Evolutionary conservation across 2,329 filamentous ascomycete genomes (phyloP).

Genomic region (Claviceps capensis): DNA sequence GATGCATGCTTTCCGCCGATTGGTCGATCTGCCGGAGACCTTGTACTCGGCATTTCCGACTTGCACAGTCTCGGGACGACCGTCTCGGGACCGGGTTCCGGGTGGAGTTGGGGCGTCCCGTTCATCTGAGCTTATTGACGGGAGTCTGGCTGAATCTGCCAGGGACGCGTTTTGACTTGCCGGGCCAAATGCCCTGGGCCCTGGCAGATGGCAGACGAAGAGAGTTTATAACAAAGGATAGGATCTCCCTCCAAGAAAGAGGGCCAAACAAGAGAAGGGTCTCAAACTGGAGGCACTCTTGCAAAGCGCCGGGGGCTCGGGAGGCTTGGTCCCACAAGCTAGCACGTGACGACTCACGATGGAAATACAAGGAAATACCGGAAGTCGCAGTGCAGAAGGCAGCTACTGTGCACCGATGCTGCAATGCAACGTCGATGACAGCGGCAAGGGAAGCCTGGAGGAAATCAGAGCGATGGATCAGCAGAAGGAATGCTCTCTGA

Average conservation of each 20-base stretch:
- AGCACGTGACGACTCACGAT: background rate
- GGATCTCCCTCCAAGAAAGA: too few relatives aligned
- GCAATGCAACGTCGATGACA: constrained; percentile 1
- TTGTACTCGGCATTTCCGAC: background rate
- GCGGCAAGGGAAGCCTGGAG: background rate
- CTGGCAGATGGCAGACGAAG: too few relatives aligned
- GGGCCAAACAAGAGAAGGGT: too few relatives aligned
- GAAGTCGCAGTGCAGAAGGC: too few relatives aligned
- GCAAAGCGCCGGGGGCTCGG: background rate
- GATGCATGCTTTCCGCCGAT: background rate
- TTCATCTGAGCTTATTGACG: background rate
- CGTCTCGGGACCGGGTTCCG: background rate
- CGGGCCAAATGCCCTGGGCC: too few relatives aligned
- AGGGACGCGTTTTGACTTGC: too few relatives aligned
- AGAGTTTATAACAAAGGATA: too few relatives aligned
- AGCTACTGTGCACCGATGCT: background rate
- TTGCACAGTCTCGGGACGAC: background rate
- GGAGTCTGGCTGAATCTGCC: too few relatives aligned
- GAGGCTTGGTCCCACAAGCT: background rate
- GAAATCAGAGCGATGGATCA: background rate
- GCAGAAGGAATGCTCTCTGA: background rate
- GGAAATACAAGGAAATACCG: background rate
- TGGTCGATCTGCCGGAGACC: background rate
- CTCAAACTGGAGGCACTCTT: background rate
- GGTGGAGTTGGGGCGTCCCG: background rate